Evolutionary conservation across 768 basidiomycete species (phyloP), one percentile per base, ranked within the genome.

Genomic region (Gelatoporia subvermispora): DNA sequence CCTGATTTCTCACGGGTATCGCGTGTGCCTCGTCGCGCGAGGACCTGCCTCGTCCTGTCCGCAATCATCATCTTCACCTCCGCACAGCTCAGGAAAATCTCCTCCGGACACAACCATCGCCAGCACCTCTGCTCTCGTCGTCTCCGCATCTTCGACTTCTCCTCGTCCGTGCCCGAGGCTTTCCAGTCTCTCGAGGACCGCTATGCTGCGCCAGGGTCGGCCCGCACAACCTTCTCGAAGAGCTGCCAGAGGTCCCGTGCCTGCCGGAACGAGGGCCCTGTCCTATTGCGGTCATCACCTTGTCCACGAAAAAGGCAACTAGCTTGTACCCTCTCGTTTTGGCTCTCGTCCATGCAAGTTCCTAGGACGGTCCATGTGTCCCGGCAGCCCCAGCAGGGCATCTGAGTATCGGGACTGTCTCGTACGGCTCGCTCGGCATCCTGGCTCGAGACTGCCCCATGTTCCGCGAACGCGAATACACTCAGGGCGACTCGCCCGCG

Each of bases 261-360:
- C 28, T 31, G 28, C 28, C 28, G 28, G 38, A 35, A 8, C 22
- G 8, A 20, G 22, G 8, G 11, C 34, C 11, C 15, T n/a, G n/a
- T 39, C 34, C 45, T 16, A 22, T 18, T 37, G 31, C 16, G 37
- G 37, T 17, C 34, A 17, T 13, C 21, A 11, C 25, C 24, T 47
- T 47, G 45, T 47, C 15, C 23, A 16, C 36, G 13, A 17, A 37
- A 47, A 47, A 13, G 45, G 45, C n/a, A 47, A 47, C 35, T 18
- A 36, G 35, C 25, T 47, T 47, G 45, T 47, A 5, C 38, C 17
- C 16, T 16, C 38, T 39, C 38, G 21, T 17, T 39, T 39, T 17
- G 38, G 38, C n/a, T 17, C 21, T 5, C 17, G 38, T 39, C n/a
- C 38, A 39, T 16, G n/a, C 21, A 7, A 5, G 8, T 5, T 7